These are phyloP conservation scores for Oldenlandia corymbosa DNA, from an alignment of 257 asterid genomes.

Conservation along the genomic window DNA sequence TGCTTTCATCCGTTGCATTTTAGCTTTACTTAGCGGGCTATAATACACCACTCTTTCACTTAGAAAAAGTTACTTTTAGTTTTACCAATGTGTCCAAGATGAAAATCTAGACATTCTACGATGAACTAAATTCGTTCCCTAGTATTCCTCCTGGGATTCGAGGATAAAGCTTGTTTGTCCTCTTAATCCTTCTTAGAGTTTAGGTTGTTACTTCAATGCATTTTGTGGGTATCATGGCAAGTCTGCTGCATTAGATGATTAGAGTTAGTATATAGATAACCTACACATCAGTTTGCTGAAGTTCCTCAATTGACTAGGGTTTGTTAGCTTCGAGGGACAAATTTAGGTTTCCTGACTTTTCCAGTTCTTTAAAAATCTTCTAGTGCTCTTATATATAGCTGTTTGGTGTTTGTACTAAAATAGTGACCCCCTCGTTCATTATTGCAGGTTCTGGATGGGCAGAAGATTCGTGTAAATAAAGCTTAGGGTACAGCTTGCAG, in stretches of 20 bases:
- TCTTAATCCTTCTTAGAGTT: background rate
- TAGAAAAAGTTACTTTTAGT: no score
- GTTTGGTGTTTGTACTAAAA: background rate
- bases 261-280: background rate
- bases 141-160: no score
- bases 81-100: no score
- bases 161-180: no score
- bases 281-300: background rate
- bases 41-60: no score
- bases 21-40: no score
- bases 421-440: background rate
- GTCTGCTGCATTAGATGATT: background rate
- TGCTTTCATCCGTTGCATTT: background rate
- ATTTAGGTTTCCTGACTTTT: no score
- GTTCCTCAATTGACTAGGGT: background rate
- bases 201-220: background rate
- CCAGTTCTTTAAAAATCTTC: background rate
- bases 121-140: no score
- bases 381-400: background rate
- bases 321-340: no score
- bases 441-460: slow-evolving; percentile 83
- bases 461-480: slow-evolving; percentile 82
- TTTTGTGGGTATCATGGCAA: background rate
- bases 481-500: slow-evolving; percentile 27
- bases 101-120: no score